These are phyloP conservation scores for Candida khao-thaluensis DNA, from an alignment of 805 yeast species.

Conservation along the genomic window DNA sequence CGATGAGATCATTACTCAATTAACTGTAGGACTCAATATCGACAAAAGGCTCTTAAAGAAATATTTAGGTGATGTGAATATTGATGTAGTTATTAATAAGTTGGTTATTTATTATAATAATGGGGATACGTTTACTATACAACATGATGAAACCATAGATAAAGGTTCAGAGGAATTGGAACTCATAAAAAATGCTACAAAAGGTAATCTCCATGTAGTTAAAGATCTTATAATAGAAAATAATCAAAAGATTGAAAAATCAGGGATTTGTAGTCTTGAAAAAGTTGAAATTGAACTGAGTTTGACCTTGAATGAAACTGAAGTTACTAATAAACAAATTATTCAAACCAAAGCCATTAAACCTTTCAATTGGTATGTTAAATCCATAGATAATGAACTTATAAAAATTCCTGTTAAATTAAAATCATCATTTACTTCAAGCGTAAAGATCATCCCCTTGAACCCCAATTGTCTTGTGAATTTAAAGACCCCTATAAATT, in stretches of 20 bases:
- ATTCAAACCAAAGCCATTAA: background rate
- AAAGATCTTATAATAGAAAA: constrained; percentile 20
- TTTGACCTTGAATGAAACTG: constrained; percentile 10
- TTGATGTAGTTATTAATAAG: constrained; percentile 18
- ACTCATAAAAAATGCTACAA: background rate
- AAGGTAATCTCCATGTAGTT: background rate
- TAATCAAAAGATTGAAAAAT: constrained; percentile 18
- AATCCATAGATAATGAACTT: constrained; percentile 2
- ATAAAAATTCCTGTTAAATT: constrained; percentile 9
- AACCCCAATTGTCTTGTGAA: constrained; percentile 25
- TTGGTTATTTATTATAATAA: constrained; percentile 16
- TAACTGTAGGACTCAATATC: constrained; percentile 15
- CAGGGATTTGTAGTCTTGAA: constrained; percentile 25
- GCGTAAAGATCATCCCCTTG: constrained; percentile 21
- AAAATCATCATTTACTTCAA: constrained; percentile 10
- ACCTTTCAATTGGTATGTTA: constrained; percentile 11
- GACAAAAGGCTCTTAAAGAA: background rate
- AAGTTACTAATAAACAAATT: constrained; percentile 12
- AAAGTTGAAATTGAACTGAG: constrained; percentile 16
- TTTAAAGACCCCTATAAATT: constrained; percentile 10
- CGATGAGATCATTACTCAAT: constrained; percentile 19
- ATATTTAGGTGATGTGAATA: constrained; percentile 1
- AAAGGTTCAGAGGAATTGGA: background rate
- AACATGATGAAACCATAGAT: background rate
- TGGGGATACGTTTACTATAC: background rate